Evolutionary conservation across 306 rosid species (phyloP).

Genomic region (Quillaja saponaria): DNA sequence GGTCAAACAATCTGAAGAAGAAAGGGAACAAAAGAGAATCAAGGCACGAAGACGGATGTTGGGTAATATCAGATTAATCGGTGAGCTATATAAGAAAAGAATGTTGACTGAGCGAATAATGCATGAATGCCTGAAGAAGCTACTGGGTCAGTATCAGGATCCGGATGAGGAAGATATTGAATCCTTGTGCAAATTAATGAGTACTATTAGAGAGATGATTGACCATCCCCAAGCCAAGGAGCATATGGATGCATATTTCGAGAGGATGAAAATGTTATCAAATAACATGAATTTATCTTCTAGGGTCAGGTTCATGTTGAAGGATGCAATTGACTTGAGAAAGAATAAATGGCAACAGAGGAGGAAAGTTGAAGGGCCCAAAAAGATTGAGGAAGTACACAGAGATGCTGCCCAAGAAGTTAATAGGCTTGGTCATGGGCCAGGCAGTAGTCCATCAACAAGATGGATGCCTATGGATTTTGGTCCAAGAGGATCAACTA

Average conservation of each 20-base stretch:
- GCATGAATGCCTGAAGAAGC: constrained; percentile 84
- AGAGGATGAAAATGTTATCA: constrained; percentile 61
- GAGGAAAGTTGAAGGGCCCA: constrained; percentile 96
- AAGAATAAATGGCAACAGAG: constrained; percentile 92
- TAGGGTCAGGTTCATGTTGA: constrained; percentile 94
- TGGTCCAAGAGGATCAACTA: constrained; percentile 61
- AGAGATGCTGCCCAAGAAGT: constrained; percentile 94
- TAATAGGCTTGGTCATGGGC: constrained; percentile 79
- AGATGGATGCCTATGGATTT: constrained; percentile 78
- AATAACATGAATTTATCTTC: constrained; percentile 83
- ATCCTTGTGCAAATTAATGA: constrained; percentile 93
- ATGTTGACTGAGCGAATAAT: constrained; percentile 97
- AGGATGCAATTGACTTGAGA: constrained; percentile 81
- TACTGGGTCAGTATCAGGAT: constrained; percentile 73
- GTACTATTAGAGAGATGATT: constrained; percentile 95
- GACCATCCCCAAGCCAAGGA: constrained; percentile 90
- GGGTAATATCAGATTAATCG: constrained; percentile 95
- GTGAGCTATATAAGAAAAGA: constrained; percentile 88
- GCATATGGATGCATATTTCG: constrained; percentile 84
- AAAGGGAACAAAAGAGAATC: constrained; percentile 74
- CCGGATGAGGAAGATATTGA: constrained; percentile 97
- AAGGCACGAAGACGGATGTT: constrained; percentile 94
- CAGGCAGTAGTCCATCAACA: constrained; percentile 51
- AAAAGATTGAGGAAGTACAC: constrained; percentile 96
- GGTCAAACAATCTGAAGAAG: constrained; percentile 62